A percentile compares a stretch with the other conserved stretches of the same genome.
phyloP scores from a whole-genome alignment of 2,329 filamentous ascomycete species.

The Aspergillus sp. region DNA sequence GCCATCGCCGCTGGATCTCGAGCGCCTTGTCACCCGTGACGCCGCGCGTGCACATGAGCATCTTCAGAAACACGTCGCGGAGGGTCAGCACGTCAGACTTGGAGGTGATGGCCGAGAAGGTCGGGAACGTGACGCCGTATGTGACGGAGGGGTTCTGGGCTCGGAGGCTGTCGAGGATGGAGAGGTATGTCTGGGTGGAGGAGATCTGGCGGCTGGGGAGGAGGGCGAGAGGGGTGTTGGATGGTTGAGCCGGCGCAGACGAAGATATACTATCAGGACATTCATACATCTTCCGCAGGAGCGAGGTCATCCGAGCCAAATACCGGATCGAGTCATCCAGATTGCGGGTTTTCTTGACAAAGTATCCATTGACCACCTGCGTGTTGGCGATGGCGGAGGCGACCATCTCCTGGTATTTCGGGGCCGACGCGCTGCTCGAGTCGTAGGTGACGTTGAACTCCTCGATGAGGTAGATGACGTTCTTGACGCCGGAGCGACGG shows the following conservation, averaged over 20 bases:
- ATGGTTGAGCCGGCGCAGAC: slow-evolving; percentile 2
- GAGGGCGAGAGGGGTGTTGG: slow-evolving; percentile 41
- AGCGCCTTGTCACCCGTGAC: slow-evolving; percentile 69
- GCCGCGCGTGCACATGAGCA: slow-evolving; percentile 72
- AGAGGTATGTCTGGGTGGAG: slow-evolving; percentile 58
- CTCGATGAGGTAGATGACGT: slow-evolving; percentile 71
- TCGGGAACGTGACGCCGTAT: slow-evolving; percentile 59
- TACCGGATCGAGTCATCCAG: slow-evolving; percentile 73
- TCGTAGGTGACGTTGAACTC: slow-evolving; percentile 55
- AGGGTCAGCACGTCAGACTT: slow-evolving; percentile 68
- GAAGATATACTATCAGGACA: too few species aligned
- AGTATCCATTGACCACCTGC: slow-evolving; percentile 70
- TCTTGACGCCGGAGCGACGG: slow-evolving; percentile 60
- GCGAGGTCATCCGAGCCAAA: slow-evolving; percentile 59
- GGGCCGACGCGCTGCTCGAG: slow-evolving; percentile 29
- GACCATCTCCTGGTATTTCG: slow-evolving; percentile 56
- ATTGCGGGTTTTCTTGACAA: slow-evolving; percentile 64
- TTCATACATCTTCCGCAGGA: slow-evolving; percentile 56
- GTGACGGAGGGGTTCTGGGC: slow-evolving; percentile 37
- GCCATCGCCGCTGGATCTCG: slow-evolving; percentile 71
- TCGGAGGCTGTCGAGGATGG: slow-evolving; percentile 51
- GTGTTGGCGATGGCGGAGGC: slow-evolving; percentile 65
- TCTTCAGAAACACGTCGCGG: slow-evolving; percentile 68
- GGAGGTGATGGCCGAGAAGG: slow-evolving; percentile 62
- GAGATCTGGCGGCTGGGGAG: slow-evolving; percentile 53